Percentiles rank a stretch among this genome's conserved stretches.
phyloP scores from a whole-genome alignment of 2,329 filamentous ascomycete species.

The Zasmidium angulare region DNA sequence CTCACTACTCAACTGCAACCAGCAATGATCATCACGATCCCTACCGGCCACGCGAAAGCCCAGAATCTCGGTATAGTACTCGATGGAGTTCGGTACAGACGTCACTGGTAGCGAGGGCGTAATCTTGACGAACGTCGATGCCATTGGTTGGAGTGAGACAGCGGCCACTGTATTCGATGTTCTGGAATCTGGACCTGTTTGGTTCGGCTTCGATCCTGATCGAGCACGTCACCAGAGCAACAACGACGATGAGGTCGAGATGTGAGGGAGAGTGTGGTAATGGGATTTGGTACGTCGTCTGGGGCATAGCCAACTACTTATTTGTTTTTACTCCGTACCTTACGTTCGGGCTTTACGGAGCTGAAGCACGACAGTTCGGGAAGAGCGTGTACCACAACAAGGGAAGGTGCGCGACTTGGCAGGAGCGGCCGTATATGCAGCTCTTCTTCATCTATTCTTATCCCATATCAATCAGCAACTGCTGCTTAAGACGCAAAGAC shows the following conservation, averaged over 20 bases:
- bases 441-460: neutral
- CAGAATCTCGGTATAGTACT: slow-evolving; percentile 12
- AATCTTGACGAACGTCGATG: slow-evolving; percentile 9
- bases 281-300: too few relatives aligned
- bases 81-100: slow-evolving; percentile 7
- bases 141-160: slow-evolving; percentile 1
- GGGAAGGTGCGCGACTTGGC: too few relatives aligned
- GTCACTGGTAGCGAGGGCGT: slow-evolving; percentile 11
- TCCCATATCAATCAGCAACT: too few relatives aligned
- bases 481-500: too few relatives aligned
- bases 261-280: too few relatives aligned
- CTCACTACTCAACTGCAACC: slow-evolving; percentile 2
- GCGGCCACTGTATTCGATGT: too few relatives aligned
- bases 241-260: too few relatives aligned
- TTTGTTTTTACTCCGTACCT: too few relatives aligned
- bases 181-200: too few relatives aligned
- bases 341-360: neutral
- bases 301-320: too few relatives aligned
- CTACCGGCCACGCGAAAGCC: slow-evolving; percentile 11
- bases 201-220: too few relatives aligned
- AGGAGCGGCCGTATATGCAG: neutral
- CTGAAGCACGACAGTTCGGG: neutral
- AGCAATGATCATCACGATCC: slow-evolving; percentile 12
- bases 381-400: neutral
- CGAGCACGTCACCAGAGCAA: too few relatives aligned